phyloP scores from a whole-genome alignment of 139 green algal species.

The Axilococcus clingmanii region DNA sequence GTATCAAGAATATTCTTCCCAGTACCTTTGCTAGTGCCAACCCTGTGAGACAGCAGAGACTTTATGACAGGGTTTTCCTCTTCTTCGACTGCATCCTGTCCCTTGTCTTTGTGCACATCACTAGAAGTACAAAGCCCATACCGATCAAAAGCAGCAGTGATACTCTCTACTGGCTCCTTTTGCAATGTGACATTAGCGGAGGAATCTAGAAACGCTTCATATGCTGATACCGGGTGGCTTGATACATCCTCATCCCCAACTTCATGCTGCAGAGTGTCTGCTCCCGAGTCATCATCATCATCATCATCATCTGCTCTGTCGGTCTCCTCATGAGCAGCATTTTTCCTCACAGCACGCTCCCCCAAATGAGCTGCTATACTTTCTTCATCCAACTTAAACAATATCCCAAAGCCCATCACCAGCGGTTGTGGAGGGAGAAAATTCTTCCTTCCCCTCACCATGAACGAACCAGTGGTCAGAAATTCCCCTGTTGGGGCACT shows the following conservation, averaged over 20 bases:
- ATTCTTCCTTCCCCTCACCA: slow-evolving; percentile 92
- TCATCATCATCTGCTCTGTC: not conserved
- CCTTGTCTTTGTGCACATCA: not conserved
- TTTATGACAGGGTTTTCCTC: slow-evolving; percentile 7
- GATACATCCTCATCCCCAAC: too few species aligned
- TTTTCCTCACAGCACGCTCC: slow-evolving; percentile 48
- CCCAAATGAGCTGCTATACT: slow-evolving; percentile 68
- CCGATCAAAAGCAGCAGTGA: slow-evolving; percentile 18
- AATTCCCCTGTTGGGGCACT: slow-evolving; percentile 88
- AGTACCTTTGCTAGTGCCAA: not conserved
- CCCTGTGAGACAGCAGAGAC: slow-evolving; percentile 54
- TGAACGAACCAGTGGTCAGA: slow-evolving; percentile 82
- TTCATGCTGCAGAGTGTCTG: too few species aligned
- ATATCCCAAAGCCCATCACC: slow-evolving; percentile 83
- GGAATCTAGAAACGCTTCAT: not conserved
- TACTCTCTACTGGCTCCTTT: too few species aligned
- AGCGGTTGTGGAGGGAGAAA: slow-evolving; percentile 87
- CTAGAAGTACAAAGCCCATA: too few species aligned
- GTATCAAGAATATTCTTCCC: not conserved
- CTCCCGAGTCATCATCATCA: slow-evolving; percentile 5
- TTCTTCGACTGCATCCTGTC: slow-evolving; percentile 1
- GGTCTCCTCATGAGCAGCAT: not conserved
- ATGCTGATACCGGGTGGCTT: too few species aligned
- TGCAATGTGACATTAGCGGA: not conserved
- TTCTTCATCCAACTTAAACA: slow-evolving; percentile 71